Conservation (phyloP, 768 basidiomycete species). For the Xanthoconium purpureum region DNA sequence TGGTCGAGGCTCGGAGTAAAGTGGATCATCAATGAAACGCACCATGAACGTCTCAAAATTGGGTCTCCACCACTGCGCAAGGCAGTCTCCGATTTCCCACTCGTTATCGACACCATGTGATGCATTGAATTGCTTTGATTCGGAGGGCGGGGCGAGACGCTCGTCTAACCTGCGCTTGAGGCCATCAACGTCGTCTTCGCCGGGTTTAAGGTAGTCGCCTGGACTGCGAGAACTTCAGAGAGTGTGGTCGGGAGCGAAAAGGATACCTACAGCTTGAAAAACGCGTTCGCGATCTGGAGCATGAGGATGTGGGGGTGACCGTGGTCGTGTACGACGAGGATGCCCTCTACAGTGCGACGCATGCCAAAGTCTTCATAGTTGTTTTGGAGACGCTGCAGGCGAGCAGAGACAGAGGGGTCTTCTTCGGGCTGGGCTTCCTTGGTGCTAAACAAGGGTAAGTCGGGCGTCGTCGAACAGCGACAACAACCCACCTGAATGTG, state of each 20-base stretch:
- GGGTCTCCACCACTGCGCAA: conserved; percentile 98
- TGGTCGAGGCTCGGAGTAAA: not conserved
- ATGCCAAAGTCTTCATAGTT: conserved; percentile 98
- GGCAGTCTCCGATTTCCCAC: conserved; percentile 95
- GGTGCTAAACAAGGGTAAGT: conserved; percentile 51
- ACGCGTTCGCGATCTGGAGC: conserved; percentile 97
- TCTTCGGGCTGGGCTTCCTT: conserved; percentile 98
- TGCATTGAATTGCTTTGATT: conserved; percentile 72
- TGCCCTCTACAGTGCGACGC: conserved; percentile 88
- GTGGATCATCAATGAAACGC: conserved; percentile 28
- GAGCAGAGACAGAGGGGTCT: conserved; percentile 92
- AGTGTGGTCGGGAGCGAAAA: not conserved
- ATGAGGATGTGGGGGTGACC: conserved; percentile 97
- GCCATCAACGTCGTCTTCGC: conserved; percentile 90
- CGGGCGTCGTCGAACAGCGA: not conserved
- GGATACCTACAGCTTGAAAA: conserved; percentile 90
- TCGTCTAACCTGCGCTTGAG: conserved; percentile 87
- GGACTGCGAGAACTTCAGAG: conserved; percentile 49
- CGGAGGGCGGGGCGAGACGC: conserved; percentile 76
- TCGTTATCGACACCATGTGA: conserved; percentile 79
- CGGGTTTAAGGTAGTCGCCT: conserved; percentile 97
- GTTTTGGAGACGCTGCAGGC: conserved; percentile 89
- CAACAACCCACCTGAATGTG: conserved; percentile 68
- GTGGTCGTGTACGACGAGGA: conserved; percentile 84
- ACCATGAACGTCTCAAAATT: conserved; percentile 99